These are phyloP conservation scores for Xylariaceae sp. DNA, from an alignment of 2,329 filamentous ascomycete genomes.

Conservation along the genomic window DNA sequence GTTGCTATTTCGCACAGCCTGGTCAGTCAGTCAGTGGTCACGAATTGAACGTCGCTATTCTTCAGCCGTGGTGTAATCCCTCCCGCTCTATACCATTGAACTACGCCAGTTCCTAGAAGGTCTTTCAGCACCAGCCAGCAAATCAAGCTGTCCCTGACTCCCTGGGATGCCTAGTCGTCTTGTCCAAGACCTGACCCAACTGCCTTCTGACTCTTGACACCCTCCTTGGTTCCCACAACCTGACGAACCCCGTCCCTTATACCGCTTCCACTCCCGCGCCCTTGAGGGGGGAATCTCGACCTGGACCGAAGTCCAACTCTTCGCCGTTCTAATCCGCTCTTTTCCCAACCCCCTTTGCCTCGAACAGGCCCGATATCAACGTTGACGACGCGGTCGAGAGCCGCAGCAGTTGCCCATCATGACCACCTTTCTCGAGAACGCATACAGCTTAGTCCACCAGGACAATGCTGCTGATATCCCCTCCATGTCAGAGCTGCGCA, in stretches of 20 bases:
- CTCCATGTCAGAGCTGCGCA: slow-evolving; percentile 83
- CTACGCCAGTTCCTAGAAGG: neutral
- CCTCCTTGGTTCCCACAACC: neutral
- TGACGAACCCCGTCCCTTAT: slow-evolving; percentile 7
- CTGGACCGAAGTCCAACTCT: slow-evolving; percentile 4
- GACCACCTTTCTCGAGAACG: slow-evolving; percentile 89
- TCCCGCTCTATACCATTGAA: neutral
- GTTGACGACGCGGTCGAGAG: slow-evolving; percentile 28
- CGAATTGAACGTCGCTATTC: slow-evolving; percentile 14
- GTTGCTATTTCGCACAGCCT: slow-evolving; percentile 18
- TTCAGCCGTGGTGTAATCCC: neutral
- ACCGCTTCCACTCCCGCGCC: slow-evolving; percentile 8
- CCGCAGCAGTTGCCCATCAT: slow-evolving; percentile 52
- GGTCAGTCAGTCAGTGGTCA: slow-evolving; percentile 11
- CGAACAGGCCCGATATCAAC: slow-evolving; percentile 11
- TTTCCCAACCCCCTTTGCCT: neutral
- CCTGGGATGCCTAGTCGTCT: slow-evolving; percentile 29
- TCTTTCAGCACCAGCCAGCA: slow-evolving; percentile 6
- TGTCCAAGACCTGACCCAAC: slow-evolving; percentile 12
- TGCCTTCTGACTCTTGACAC: slow-evolving; percentile 23
- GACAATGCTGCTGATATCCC: slow-evolving; percentile 95
- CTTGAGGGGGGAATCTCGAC: slow-evolving; percentile 10
- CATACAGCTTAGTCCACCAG: slow-evolving; percentile 95
- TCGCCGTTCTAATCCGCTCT: slow-evolving; percentile 1
- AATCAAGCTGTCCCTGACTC: slow-evolving; percentile 16